Base-by-base conservation (phyloP, 257 asterid species). In the Eucommia ulmoides region DNA sequence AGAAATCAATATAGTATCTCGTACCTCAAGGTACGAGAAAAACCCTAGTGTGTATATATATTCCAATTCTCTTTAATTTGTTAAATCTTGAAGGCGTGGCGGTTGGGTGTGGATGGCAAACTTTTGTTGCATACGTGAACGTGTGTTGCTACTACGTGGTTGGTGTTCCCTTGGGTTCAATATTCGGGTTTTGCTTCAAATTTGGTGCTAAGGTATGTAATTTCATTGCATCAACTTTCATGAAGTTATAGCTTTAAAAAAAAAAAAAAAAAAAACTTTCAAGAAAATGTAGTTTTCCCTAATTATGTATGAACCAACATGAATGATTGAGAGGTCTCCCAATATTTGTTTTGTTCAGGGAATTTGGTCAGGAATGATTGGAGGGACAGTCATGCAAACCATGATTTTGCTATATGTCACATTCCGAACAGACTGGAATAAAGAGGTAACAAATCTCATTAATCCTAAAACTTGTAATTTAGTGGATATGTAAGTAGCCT, bases 61-160 rank as follows among this genome's bases (percentile, higher is more conserved):
- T 26, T 26, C 12, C 38, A 26, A 26, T 26, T 26, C 5, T 4
- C 12, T 26, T 26, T 5, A 26, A 12, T 26, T 26, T 26, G 38
- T 4, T 26, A 26, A 4, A 26, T 26, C 15, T 1, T 41, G 51
- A 49, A 68, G 74, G 74, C 5, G 70, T 68, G 21, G 74, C 70
- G 8, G 74, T 68, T 59, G 74, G 74, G 12, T 63, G 74, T 17
- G 74, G 74, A 59, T 68, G 70, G 74, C 70, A 68, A 56, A 26
- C 64, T 3, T 64, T 63, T 10, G n/a, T n/a, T n/a, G n/a, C n/a
- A n/a, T n/a, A n/a, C n/a, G n/a, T n/a, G n/a, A n/a, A n/a, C n/a
- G n/a, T 68, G 17, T 63, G 61, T 24, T 63, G 74, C 12, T 68
- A 63, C 23, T 63, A 68, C 33, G 17, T 54, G 11, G 66, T 59